Base-by-base conservation (phyloP, 306 rosid species). In the Vigna reflexopilosa region DNA sequence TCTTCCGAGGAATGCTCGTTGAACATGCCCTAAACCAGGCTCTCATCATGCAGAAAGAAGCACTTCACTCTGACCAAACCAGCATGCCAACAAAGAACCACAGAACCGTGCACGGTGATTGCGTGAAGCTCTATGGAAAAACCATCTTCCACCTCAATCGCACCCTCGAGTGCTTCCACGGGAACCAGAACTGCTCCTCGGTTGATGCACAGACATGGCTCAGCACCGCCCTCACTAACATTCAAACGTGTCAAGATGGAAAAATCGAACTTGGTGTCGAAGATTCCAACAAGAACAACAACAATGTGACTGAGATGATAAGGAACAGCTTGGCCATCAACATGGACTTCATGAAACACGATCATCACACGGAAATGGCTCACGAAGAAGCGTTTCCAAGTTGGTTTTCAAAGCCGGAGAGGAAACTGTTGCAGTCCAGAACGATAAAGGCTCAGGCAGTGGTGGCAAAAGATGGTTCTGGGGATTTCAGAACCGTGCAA, bases 141-240 rank as follows among this genome's bases (percentile, higher is more conserved):
- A 72, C 93, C 6, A 48, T 92, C 13, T 59, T 58, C 75, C 92
- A 92, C 36, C 86, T 94, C 4, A 88, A 88, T 55, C 88, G 85
- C 2, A 89, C 97, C 20, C 80, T 85, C 0, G 63, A 72, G 19
- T 88, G 96, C 16, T 51, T 90, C 5, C 47, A 38, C 19, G 7
- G 14, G 54, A 49, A 50, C 1, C 49, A 2, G 0, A 50, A 36
- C 26, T 85, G 83, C 72, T 81, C 93, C 45, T 56, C 76, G 5
- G 65, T 76, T 38, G 98, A 94, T 54, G 91, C 91, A 6, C 98
- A 94, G 20, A 94, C 97, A 0, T 94, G 98, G 98, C 94, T 94
- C 5, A 89, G 96, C 73, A 72, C 98, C 2, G 88, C 97, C 42
- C 93, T 90, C 22, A 94, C 98, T 7, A 88, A 86, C 82, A 74